Evolutionary conservation across 1,284 basidiomycete genomes (phyloP), one percentile per base, ranked within the genome.

Genomic region (Amylostereum areolatum): DNA sequence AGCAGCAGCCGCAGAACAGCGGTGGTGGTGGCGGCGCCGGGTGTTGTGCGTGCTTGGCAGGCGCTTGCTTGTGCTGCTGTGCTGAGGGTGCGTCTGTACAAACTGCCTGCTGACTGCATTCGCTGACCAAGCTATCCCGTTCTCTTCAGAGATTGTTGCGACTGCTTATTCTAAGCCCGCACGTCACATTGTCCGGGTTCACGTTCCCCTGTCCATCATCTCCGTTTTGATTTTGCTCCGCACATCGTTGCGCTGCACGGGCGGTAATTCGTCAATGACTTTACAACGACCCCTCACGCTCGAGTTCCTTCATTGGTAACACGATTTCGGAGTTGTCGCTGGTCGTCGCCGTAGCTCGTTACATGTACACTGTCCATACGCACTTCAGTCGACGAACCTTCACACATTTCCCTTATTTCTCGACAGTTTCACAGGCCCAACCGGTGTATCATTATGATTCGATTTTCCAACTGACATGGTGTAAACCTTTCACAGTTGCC

Each of bases 21-120:
- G 69, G 48, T 66, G 76, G 35, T 67, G 65, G 66, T 33, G 70
- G 67, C 40, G 73, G 67, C 31, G 61, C 63, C 45, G 55, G 60
- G 0, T 74, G 75, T 12, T 86, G 81, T 59, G 88, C 86, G 29
- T 90, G 88, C 63, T 68, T 89, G 57, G 80, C 83, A 18, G 87
- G 83, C 55, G 70, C 77, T 10, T 83, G 81, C 59, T 68, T 85
- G 54, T 90, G 88, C 65, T 90, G 87, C 67, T 87, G 84, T 57
- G 80, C 80, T 10, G 87, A 89, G 71, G 88, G 85, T 86, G 52
- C 50, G 81, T 68, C 18, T 18, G 18, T 18, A 18, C 18, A 18
- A 18, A 18, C 18, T 18, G 18, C 18, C 18, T 18, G 18, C 18
- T 18, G 18, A 18, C 18, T 18, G 18, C 18, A 18, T 18, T 18